These are phyloP conservation scores for Colletotrichum sojae DNA, from an alignment of 2,329 filamentous ascomycete genomes.

Conservation along the genomic window DNA sequence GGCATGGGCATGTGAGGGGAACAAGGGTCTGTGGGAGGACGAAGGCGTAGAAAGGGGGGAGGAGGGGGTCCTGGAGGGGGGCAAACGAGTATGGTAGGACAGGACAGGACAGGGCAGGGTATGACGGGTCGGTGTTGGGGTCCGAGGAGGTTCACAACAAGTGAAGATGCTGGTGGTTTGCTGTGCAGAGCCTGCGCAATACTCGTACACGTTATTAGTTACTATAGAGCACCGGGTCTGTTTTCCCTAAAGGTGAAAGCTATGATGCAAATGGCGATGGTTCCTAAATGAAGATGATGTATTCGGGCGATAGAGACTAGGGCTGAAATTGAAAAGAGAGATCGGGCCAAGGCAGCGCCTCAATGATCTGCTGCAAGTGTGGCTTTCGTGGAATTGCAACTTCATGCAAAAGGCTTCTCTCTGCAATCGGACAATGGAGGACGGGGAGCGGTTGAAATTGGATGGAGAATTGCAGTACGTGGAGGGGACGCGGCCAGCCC, in stretches of 20 bases:
- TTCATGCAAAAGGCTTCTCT: conserved; percentile 27
- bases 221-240: too few relatives aligned
- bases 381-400: conserved; percentile 38
- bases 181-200: too few relatives aligned
- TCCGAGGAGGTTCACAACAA: conserved; percentile 2
- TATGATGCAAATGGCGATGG: too few relatives aligned
- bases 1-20: conserved; percentile 22
- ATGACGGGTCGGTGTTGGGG: conserved; percentile 1
- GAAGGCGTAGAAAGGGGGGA: conserved; percentile 27
- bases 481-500: conserved; percentile 19
- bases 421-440: conserved; percentile 17
- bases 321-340: conserved; percentile 31
- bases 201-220: too few relatives aligned
- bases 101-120: conserved; percentile 22
- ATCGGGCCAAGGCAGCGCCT: conserved; percentile 31
- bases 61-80: conserved; percentile 11
- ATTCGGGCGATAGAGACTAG: conserved; percentile 4
- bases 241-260: too few relatives aligned
- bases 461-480: conserved; percentile 31
- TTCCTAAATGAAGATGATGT: conserved; percentile 12
- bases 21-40: neutral
- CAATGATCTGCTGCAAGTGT: conserved; percentile 39
- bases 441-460: conserved; percentile 32
- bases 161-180: neutral
- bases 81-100: conserved; percentile 14